These are phyloP conservation scores for Claviceps digitariae DNA, from an alignment of 2,329 filamentous ascomycete genomes.

Conservation along the genomic window DNA sequence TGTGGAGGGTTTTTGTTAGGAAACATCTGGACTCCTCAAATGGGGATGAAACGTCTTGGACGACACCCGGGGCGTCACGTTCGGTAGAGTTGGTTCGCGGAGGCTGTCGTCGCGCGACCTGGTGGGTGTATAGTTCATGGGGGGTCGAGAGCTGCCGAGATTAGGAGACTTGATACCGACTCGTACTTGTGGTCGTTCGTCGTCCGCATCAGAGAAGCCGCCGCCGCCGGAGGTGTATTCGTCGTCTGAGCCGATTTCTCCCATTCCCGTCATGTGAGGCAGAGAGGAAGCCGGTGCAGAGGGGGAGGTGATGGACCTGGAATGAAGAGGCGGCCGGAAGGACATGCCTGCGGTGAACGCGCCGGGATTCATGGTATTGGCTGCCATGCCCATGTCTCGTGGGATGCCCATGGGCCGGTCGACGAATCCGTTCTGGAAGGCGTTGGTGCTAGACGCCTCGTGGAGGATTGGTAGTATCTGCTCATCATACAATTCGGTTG, in stretches of 20 bases:
- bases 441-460: slow-evolving; percentile 66
- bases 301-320: slow-evolving; percentile 75
- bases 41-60: slow-evolving; percentile 20
- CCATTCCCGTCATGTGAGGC: slow-evolving; percentile 33
- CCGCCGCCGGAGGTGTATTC: slow-evolving; percentile 60
- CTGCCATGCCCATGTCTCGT: slow-evolving; percentile 45
- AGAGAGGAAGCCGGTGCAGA: slow-evolving; percentile 43
- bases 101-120: slow-evolving; percentile 21
- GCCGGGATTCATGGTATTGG: slow-evolving; percentile 49
- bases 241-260: slow-evolving; percentile 60
- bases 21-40: slow-evolving; percentile 22
- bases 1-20: too few species aligned
- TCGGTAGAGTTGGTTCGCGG: slow-evolving; percentile 22
- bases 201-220: slow-evolving; percentile 66
- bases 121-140: slow-evolving; percentile 17
- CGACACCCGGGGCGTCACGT: slow-evolving; percentile 28
- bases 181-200: slow-evolving; percentile 39
- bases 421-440: slow-evolving; percentile 78
- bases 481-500: slow-evolving; percentile 79
- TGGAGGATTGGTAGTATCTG: slow-evolving; percentile 83
- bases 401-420: slow-evolving; percentile 52
- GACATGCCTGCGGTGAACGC: slow-evolving; percentile 36
- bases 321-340: slow-evolving; percentile 56
- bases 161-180: slow-evolving; percentile 47
- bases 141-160: slow-evolving; percentile 39